phyloP scores from a whole-genome alignment of 192 early-diverging fungal species.

The Backusella psychrophila region DNA sequence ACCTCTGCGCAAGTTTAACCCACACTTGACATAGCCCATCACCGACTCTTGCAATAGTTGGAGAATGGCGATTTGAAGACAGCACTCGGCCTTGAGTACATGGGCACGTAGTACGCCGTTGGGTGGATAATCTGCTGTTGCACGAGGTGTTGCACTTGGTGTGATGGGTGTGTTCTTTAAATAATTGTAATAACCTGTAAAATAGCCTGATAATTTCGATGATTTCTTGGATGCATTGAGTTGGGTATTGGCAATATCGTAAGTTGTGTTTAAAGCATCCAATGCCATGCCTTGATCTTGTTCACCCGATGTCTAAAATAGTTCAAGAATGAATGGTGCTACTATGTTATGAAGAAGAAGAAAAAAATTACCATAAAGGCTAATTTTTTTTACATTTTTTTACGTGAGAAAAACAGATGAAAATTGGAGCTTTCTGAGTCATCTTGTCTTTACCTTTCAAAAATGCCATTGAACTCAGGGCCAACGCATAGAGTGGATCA shows the following conservation, averaged over 20 bases:
- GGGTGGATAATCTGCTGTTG: conserved; percentile 19
- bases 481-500: conserved; percentile 53
- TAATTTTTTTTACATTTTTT: neutral
- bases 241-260: conserved; percentile 49
- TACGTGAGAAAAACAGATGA: conserved; percentile 10
- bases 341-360: no score
- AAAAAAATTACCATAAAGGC: conserved; percentile 22
- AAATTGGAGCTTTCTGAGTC: neutral
- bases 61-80: conserved; percentile 49
- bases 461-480: conserved; percentile 49
- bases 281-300: conserved; percentile 48
- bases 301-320: conserved; percentile 45
- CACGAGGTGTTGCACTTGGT: neutral
- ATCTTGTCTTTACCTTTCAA: conserved; percentile 44
- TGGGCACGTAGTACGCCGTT: conserved; percentile 52
- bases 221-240: conserved; percentile 37
- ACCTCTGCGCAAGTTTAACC: conserved; percentile 50
- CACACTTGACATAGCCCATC: conserved; percentile 51
- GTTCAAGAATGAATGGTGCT: neutral
- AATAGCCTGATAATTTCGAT: conserved; percentile 29
- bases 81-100: conserved; percentile 50
- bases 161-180: conserved; percentile 9
- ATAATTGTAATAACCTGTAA: conserved; percentile 36
- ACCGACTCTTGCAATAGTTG: conserved; percentile 51
- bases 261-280: conserved; percentile 39